These are phyloP conservation scores for Podaxis pistillaris DNA, from an alignment of 768 basidiomycete species.

Conservation along the genomic window DNA sequence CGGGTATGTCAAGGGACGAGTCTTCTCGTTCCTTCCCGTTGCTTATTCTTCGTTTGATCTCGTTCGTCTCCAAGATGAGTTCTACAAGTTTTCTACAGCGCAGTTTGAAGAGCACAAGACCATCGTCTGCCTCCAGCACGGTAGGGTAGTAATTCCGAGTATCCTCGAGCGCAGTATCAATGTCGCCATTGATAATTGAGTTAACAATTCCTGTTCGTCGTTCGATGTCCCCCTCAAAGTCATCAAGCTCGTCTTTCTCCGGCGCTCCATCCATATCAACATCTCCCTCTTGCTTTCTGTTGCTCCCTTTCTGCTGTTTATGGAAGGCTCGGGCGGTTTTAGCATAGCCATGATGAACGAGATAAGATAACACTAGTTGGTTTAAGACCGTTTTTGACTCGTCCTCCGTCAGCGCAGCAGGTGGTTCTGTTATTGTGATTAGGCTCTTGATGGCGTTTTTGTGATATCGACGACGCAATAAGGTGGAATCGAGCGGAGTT, in stretches of 20 bases:
- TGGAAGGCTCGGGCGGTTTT: slow-evolving; percentile 69
- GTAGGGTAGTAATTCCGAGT: slow-evolving; percentile 55
- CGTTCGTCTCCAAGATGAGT: slow-evolving; percentile 68
- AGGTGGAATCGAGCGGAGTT: slow-evolving; percentile 45
- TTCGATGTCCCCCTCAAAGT: slow-evolving; percentile 53
- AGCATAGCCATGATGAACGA: slow-evolving; percentile 83
- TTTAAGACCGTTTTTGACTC: slow-evolving; percentile 60
- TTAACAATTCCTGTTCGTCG: slow-evolving; percentile 70
- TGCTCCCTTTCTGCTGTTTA: slow-evolving; percentile 32
- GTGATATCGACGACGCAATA: slow-evolving; percentile 27
- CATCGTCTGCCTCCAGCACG: slow-evolving; percentile 65
- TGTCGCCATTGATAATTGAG: slow-evolving; percentile 65
- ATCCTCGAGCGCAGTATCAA: slow-evolving; percentile 64
- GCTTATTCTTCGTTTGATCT: slow-evolving; percentile 63
- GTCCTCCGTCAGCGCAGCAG: slow-evolving; percentile 32
- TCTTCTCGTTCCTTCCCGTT: slow-evolving; percentile 28
- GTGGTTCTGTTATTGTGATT: slow-evolving; percentile 13
- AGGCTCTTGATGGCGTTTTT: slow-evolving; percentile 19
- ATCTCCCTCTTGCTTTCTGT: slow-evolving; percentile 32
- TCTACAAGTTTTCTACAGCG: slow-evolving; percentile 86
- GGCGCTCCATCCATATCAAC: slow-evolving; percentile 42
- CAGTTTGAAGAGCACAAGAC: slow-evolving; percentile 76
- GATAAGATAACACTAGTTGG: slow-evolving; percentile 74
- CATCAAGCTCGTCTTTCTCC: slow-evolving; percentile 20
- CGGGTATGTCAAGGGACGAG: slow-evolving; percentile 24